A percentile compares a stretch with the other conserved stretches of the same genome.
These are phyloP conservation scores for Leishmania aethiopica DNA, from an alignment of 208 protist species.

Conservation along the genomic window DNA sequence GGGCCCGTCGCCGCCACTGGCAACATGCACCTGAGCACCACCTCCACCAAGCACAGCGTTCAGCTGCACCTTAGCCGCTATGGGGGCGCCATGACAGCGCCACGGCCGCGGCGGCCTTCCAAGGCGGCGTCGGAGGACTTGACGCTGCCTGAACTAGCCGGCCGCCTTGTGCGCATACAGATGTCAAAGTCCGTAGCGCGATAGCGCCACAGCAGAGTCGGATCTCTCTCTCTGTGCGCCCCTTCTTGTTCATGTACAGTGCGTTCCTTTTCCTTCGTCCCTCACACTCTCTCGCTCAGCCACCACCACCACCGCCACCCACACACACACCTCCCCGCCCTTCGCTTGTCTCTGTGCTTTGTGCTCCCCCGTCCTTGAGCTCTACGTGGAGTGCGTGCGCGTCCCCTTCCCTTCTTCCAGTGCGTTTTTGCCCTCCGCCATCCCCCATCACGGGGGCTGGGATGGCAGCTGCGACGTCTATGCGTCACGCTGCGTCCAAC, in stretches of 20 bases:
- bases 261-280: neutral
- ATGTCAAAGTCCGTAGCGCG: neutral
- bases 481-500: neutral
- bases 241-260: slow-evolving; percentile 5
- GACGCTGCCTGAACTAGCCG: slow-evolving; percentile 57
- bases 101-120: slow-evolving; percentile 3
- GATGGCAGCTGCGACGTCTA: neutral
- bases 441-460: neutral
- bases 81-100: slow-evolving; percentile 45
- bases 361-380: neutral
- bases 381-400: neutral
- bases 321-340: neutral
- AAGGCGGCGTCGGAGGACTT: slow-evolving; percentile 26
- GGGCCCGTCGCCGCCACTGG: slow-evolving; percentile 69
- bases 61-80: slow-evolving; percentile 47
- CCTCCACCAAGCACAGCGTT: slow-evolving; percentile 59
- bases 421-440: neutral
- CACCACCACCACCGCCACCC: neutral
- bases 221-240: neutral
- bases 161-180: slow-evolving; percentile 60
- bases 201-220: neutral
- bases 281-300: neutral
- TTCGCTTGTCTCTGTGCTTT: neutral
- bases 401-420: neutral
- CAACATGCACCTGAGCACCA: slow-evolving; percentile 54